Evolutionary conservation across 495 filamentous ascomycete species (phyloP), one percentile per base, ranked within the genome.

Genomic region (Extremus antarcticus): DNA sequence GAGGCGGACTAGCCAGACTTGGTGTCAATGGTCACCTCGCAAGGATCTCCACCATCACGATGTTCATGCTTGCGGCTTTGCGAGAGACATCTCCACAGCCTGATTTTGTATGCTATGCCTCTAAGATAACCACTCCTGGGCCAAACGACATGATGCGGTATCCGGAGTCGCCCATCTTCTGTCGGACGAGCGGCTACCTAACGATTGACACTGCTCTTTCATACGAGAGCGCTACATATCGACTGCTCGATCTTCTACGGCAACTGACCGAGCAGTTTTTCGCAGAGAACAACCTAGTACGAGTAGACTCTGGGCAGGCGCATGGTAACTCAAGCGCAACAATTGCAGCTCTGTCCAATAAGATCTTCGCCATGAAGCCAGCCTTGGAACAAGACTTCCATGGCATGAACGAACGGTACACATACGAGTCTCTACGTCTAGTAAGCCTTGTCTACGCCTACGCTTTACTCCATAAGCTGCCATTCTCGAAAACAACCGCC

Each of bases 401-500:
- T 10, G 25, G 24, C 22, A 51, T 47, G 25, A 54, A 25, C 41
- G 66, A 68, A 43, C 57, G 63, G 47, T 62, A 46, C 46, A 58
- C 50, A 2, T 67, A 69, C 63, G 66, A 67, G 54, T 56, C 63
- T 40, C 43, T 62, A 41, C 62, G 64, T 21, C 52, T 65, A 16
- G 48, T 57, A 11, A 20, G 51, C 20, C 21, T 51, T 22, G 17
- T 66, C 52, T 61, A 58, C 47, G 63, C 66, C n/a, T 61, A 60
- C 19, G 65, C 65, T 1, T 61, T 69, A 9, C 16, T 54, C 11
- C 51, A 68, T 29, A 67, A 70, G 23, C 61, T 66, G 25, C 67
- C 72, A 15, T 58, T 75, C 16, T 70, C 72, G 2, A 58, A 63
- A 19, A 70, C 70, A 3, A 64, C 66, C 0, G 59, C 63, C 20